Base-by-base conservation (phyloP, 257 asterid genomes). In the Perilla frutescens region DNA sequence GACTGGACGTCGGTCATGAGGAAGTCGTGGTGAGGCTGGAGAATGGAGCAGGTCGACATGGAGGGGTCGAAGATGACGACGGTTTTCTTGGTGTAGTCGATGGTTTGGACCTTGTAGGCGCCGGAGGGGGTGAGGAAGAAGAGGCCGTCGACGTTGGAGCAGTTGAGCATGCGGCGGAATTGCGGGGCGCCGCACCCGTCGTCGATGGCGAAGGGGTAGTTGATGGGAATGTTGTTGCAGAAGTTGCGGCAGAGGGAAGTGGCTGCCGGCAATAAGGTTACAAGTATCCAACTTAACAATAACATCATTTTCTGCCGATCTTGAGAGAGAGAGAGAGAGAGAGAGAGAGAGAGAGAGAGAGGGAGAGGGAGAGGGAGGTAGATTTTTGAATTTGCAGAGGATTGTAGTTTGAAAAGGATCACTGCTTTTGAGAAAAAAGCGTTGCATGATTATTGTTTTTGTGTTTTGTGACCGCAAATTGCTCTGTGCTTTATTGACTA, bases 11-110 rank as follows among this genome's bases (percentile, higher is more conserved):
- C 95, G 8, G 97, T 81, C 90, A 93, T 79, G 76, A 85, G 8
- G 47, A 91, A 91, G 81, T 93, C 96, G 39, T 82, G 97, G 79
- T 89, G 98, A 6, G 98, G 97, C 78, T 90, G 98, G 50, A 90
- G 89, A 47, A 90, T 89, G 70, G 98, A 89, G 84, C 98, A 93
- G 13, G 97, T 93, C 53, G 98, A 89, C 97, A 93, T 93, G 68
- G 96, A 73, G 0, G 98, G 97, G 64, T 93, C 98, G 81, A 72
- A 90, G 6, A 93, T 48, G 12, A 77, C 68, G 4, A 90, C 10
- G 41, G 66, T 79, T 36, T 82, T 75, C 66, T 80, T 80, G 39
- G 59, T 49, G 82, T 93, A 93, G 44, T 93, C 97, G 32, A 91
- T 86, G 63, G 84, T 79, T 45, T 91, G 91, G 66, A 93, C 85